phyloP scores from a whole-genome alignment of 2,329 filamentous ascomycete species.

The Trichoderma sp. region DNA sequence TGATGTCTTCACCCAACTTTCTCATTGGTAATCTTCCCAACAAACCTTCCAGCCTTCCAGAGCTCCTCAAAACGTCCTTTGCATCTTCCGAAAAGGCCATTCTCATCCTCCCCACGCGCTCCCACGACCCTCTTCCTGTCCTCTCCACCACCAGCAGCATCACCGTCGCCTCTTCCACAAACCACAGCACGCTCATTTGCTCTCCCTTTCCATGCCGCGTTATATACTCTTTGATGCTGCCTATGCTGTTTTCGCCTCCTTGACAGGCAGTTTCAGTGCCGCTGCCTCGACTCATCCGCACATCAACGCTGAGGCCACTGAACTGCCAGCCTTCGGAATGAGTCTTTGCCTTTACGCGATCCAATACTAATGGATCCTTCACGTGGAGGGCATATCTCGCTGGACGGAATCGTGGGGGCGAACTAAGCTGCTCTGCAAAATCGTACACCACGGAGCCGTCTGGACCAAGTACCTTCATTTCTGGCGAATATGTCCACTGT shows the following conservation, averaged over 20 bases:
- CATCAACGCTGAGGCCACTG: conserved; percentile 40
- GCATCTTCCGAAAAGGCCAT: conserved; percentile 40
- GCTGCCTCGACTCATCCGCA: conserved; percentile 36
- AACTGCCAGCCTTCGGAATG: conserved; percentile 40
- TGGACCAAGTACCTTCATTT: conserved; percentile 35
- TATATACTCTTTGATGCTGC: conserved; percentile 39
- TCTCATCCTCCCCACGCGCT: conserved; percentile 40
- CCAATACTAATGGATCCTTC: conserved; percentile 38
- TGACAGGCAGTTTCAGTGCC: conserved; percentile 21
- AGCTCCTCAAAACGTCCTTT: conserved; percentile 37
- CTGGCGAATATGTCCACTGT: conserved; percentile 40
- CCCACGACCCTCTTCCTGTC: conserved; percentile 32
- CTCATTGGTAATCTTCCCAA: conserved; percentile 38
- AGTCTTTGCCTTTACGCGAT: conserved; percentile 39
- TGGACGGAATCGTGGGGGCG: conserved; percentile 31
- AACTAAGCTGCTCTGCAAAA: conserved; percentile 29
- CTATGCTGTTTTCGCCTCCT: neutral
- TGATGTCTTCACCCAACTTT: conserved; percentile 37
- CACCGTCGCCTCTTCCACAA: conserved; percentile 39
- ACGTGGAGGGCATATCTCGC: conserved; percentile 37
- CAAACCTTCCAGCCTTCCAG: conserved; percentile 37
- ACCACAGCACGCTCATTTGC: conserved; percentile 42
- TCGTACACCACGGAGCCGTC: conserved; percentile 39
- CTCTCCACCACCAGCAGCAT: conserved; percentile 40
- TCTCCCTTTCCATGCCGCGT: conserved; percentile 39